Evolutionary conservation across 2,329 filamentous ascomycete genomes (phyloP), one percentile per base, ranked within the genome.

Genomic region (Aspergillus pseudoglaucus): DNA sequence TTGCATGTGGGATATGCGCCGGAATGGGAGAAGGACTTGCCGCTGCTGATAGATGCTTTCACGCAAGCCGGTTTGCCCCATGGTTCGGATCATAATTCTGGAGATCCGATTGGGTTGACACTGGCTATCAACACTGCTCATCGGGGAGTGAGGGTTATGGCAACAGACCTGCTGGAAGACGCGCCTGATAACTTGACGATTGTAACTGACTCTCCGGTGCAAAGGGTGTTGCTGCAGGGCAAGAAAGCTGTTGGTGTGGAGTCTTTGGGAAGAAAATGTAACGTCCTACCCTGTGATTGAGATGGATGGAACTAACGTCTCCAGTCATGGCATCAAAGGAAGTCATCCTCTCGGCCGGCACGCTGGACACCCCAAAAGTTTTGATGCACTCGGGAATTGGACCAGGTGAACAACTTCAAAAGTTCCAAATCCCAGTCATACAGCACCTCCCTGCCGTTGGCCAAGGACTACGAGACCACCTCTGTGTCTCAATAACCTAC

Each of bases 1-100:
- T 59, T 83, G 5, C 67, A 75, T 22, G 61, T 80, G 10, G 71
- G 72, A 0, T 81, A 75, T 51, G 71, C 73, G 2, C 53, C 59
- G 1, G 69, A 75, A 48, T 78, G 71, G 69, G 77, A 82, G 58
- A 65, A 62, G 17, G 76, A 78, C 46, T 50, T 81, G 2, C 58
- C 66, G 5, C 64, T 66, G 0, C 54, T 76, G 27, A 59, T 78
- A 38, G 72, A 79, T 49, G 61, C 72, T 6, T 76, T 78, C 37
- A 69, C 77, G 48, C 59, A 76, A 33, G 68, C 71, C 20, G 79
- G 79, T 0, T 67, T 75, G 32, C 64, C 71, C 0, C 52, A 74
- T 15, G 82, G 82, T 50, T 67, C 69, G 0, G 80, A 83, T 52
- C 71, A 79, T 35, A 83, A 83, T 52, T 77, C 74, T 6, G 81